Evolutionary conservation across 2,329 filamentous ascomycete species (phyloP).

Genomic region (Sporothrix sp.): DNA sequence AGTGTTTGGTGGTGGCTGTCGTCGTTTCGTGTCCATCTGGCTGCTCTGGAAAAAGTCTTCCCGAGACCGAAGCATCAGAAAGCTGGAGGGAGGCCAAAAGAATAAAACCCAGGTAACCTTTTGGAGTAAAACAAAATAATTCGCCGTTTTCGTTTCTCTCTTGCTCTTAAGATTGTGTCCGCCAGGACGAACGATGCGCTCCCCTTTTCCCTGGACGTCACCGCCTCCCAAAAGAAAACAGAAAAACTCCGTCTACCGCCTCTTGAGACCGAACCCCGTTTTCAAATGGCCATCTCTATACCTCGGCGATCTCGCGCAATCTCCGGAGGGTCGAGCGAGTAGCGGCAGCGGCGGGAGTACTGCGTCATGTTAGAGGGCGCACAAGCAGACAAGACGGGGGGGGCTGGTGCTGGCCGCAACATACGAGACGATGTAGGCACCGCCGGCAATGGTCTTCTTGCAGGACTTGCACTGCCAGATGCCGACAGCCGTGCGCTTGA

Average conservation of each 20-base stretch:
- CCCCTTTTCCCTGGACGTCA: background rate
- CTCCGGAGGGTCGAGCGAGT: conserved; percentile 94
- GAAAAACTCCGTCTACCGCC: background rate
- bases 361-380: conserved; percentile 28
- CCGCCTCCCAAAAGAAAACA: conserved; percentile 4
- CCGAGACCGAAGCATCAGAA: no score
- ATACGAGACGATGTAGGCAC: conserved; percentile 95
- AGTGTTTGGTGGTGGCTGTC: no score
- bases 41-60: no score
- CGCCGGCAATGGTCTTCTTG: conserved; percentile 87
- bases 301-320: conserved; percentile 95
- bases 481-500: conserved; percentile 54
- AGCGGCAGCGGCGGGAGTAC: conserved; percentile 84
- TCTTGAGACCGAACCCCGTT: background rate
- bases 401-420: conserved; percentile 33
- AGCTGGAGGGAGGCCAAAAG: no score
- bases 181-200: background rate
- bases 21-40: no score
- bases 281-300: conserved; percentile 44
- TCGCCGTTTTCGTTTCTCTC: no score
- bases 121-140: no score
- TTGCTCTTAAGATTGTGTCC: no score
- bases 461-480: conserved; percentile 94
- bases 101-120: no score
- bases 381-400: background rate